These are phyloP conservation scores for Syzygium oleosum DNA, from an alignment of 345 rosid genomes.

Conservation along the genomic window DNA sequence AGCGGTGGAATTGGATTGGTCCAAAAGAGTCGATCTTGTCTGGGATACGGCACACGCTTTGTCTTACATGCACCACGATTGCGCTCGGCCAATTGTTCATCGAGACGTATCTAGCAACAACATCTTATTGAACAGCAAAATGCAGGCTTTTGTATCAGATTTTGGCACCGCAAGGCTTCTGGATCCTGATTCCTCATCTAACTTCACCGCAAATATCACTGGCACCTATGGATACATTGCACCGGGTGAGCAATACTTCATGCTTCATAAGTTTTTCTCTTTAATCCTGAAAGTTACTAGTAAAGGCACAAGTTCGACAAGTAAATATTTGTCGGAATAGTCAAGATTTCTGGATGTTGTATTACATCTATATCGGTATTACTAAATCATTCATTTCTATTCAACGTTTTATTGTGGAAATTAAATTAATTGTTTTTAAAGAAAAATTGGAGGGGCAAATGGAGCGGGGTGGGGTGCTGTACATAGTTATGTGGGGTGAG, in stretches of 20 bases:
- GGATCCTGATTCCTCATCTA: neutral
- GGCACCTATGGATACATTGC: slow-evolving; percentile 15
- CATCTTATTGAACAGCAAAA: neutral
- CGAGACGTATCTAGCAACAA: slow-evolving; percentile 19
- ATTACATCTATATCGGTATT: too few relatives aligned
- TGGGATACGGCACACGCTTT: neutral
- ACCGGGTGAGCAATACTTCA: slow-evolving; percentile 5
- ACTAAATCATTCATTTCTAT: too few relatives aligned
- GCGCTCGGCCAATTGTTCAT: slow-evolving; percentile 5
- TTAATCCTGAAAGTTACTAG: too few relatives aligned
- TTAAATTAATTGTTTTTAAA: too few relatives aligned
- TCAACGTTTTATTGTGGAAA: too few relatives aligned
- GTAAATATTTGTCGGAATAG: too few relatives aligned
- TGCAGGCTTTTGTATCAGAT: slow-evolving; percentile 4
- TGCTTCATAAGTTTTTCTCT: too few relatives aligned
- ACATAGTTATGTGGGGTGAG: too few relatives aligned
- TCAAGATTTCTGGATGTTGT: too few relatives aligned
- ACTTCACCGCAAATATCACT: slow-evolving; percentile 1
- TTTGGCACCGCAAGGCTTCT: slow-evolving; percentile 10
- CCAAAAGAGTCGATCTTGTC: neutral
- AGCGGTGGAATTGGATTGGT: slow-evolving; percentile 6
- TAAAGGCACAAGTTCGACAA: too few relatives aligned
- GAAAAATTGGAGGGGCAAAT: too few relatives aligned
- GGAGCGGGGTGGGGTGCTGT: too few relatives aligned
- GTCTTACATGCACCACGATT: slow-evolving; percentile 11